Base-by-base conservation (phyloP, 2,329 filamentous ascomycete species). In the Claviceps sp. region DNA sequence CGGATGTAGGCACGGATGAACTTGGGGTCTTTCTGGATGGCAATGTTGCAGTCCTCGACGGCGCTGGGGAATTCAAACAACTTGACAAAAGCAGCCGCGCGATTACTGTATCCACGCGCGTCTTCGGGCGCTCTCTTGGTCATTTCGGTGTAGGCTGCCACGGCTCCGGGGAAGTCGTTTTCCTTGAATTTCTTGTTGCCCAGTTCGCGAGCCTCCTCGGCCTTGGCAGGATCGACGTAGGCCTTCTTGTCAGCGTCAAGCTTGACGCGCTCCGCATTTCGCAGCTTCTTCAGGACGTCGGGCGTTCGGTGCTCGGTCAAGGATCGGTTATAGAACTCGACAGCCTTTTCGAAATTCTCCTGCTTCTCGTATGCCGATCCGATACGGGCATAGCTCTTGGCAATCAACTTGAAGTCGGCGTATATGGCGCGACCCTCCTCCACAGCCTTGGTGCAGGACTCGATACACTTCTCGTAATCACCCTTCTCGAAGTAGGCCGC, bases 131-230 rank as follows among this genome's bases (percentile, higher is more conserved):
- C 85, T 54, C 93, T 89, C 79, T 96, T 96, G 70, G 86, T 86
- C 90, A 97, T 96, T 74, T 98, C 93, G 1, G 77, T 81, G 74
- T 98, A 98, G 1, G 91, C 89, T 45, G 89, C 89, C 30, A 98
- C 90, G 9, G 93, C 93, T 50, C 81, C 93, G 11, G 93, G 91
- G 87, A 90, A 97, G 70, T 98, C 90, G 36, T 80, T 84, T 62
- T 89, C 89, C 77, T 97, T 97, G 79, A 98, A 98, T 71, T 94
- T 95, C 69, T 87, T 81, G 72, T 96, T 96, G 45, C 93, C 93
- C 54, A 94, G 82, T 67, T 95, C 88, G 59, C 93, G 89, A 14
- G 93, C 90, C 74, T 95, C 87, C 64, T 98, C 93, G 22, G 93
- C 93, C 75, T 96, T 91, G 61, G 74, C 85, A 0, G 93, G 88